Conservation (phyloP, 441 rosid species). For the Adansonia grandidieri region DNA sequence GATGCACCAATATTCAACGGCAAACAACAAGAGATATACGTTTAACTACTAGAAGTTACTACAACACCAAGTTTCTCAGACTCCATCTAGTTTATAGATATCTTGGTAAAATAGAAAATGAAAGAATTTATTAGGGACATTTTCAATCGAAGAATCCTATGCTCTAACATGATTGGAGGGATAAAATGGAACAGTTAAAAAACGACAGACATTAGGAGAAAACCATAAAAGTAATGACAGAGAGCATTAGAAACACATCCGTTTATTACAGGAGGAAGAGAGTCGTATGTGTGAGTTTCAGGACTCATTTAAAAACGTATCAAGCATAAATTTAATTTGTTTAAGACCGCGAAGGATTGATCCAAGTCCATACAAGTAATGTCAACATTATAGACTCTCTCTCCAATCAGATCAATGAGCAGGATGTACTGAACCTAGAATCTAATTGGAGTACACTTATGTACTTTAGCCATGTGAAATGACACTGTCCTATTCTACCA, state of each 20-base stretch:
- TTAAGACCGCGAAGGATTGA: not conserved
- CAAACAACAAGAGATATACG: not conserved
- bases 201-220: not conserved
- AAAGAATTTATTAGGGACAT: not conserved
- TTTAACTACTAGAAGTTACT: not conserved
- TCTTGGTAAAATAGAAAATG: not conserved
- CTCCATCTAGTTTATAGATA: not conserved
- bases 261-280: not conserved
- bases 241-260: not conserved
- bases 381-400: not conserved
- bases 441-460: not conserved
- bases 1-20: constrained; percentile 16
- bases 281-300: not conserved
- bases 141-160: constrained; percentile 2
- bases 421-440: constrained; percentile 14
- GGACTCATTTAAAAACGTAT: not conserved
- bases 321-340: not conserved
- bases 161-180: not conserved
- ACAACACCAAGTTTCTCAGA: not conserved
- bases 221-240: not conserved
- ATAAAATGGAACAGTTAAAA: not conserved
- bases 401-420: not conserved
- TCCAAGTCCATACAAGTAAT: not conserved
- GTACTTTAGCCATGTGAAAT: not conserved
- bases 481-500: not conserved